phyloP scores from a whole-genome alignment of 257 asterid species.

The Nicotiana knightiana region DNA sequence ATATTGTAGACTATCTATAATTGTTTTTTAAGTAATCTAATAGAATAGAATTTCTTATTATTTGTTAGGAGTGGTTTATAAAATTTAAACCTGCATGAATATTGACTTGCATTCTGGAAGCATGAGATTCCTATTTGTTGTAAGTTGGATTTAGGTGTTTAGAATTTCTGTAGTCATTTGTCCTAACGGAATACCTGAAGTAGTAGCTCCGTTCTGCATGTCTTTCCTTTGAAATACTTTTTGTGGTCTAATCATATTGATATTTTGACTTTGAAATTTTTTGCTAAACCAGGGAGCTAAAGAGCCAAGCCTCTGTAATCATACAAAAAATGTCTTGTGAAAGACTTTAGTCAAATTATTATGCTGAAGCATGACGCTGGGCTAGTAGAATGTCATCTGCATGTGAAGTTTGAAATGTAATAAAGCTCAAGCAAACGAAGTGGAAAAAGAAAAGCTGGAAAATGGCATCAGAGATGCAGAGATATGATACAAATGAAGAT shows the following conservation, averaged over 20 bases:
- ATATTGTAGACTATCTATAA: neutral
- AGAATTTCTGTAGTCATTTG: neutral
- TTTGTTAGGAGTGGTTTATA: neutral
- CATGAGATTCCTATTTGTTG: neutral
- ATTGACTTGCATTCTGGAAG: neutral
- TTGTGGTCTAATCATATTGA: neutral
- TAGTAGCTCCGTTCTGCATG: neutral
- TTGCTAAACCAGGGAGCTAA: neutral
- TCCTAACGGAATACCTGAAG: neutral
- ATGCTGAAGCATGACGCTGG: constrained; percentile 7
- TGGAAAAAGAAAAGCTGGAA: constrained; percentile 13
- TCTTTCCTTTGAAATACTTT: neutral
- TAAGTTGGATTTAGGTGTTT: neutral
- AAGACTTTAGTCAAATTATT: neutral
- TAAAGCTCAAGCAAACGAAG: constrained; percentile 14
- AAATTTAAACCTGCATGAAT: neutral
- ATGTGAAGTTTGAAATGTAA: constrained; percentile 12
- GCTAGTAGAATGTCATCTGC: constrained; percentile 17
- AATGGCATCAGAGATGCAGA: constrained; percentile 69
- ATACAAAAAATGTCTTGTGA: neutral
- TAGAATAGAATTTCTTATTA: neutral
- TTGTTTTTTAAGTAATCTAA: neutral
- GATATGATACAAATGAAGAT: constrained; percentile 73
- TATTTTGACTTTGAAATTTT: neutral
- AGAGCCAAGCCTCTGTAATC: constrained; percentile 1